Conservation (phyloP, 805 yeast genomes). For the Cephaloascus albidus region DNA sequence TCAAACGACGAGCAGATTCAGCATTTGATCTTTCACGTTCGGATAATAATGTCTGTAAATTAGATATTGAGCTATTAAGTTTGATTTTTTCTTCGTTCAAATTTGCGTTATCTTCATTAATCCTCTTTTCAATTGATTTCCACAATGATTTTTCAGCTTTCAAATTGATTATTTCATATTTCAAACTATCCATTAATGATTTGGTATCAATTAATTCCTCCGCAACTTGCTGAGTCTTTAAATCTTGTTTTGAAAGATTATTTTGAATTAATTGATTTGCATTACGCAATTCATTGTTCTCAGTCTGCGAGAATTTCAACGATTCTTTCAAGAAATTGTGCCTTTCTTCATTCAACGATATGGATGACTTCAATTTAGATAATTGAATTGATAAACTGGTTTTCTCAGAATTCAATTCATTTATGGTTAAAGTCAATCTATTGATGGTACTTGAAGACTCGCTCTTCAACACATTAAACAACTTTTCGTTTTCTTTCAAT, state of each 20-base stretch:
- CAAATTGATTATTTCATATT: conserved; percentile 36
- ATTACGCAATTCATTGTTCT: conserved; percentile 33
- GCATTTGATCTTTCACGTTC: conserved; percentile 49
- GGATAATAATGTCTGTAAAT: conserved; percentile 48
- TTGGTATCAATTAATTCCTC: conserved; percentile 51
- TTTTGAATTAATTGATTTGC: conserved; percentile 31
- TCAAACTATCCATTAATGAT: conserved; percentile 30
- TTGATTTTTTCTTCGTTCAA: conserved; percentile 50
- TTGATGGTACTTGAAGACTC: conserved; percentile 35
- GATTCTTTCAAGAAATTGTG: conserved; percentile 28
- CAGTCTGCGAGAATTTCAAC: conserved; percentile 29
- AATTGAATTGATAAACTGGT: conserved; percentile 38
- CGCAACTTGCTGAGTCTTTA: conserved; percentile 32
- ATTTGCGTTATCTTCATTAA: conserved; percentile 41
- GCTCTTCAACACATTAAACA: conserved; percentile 18
- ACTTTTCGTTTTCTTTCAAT: conserved; percentile 25
- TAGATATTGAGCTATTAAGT: conserved; percentile 46
- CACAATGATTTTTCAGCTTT: conserved; percentile 47
- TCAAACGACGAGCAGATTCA: conserved; percentile 40
- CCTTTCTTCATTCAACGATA: conserved; percentile 45
- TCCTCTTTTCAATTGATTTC: conserved; percentile 36
- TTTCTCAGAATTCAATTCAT: conserved; percentile 26
- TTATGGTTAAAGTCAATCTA: conserved; percentile 39
- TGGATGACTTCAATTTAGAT: conserved; percentile 46
- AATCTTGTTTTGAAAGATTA: conserved; percentile 35